Evolutionary conservation across 768 basidiomycete genomes (phyloP).

Genomic region (Boletus subcaerulescens): DNA sequence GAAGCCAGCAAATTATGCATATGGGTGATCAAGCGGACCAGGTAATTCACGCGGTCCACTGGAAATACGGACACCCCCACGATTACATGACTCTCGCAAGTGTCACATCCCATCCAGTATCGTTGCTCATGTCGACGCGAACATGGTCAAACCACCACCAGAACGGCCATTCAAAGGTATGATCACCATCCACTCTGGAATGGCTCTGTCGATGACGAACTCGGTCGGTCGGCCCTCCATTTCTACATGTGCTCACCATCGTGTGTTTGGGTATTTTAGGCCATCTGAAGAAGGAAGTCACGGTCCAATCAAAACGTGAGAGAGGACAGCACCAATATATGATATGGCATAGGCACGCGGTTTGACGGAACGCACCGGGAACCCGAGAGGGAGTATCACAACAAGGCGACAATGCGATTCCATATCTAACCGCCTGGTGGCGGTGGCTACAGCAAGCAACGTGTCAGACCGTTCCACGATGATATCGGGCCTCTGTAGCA

Average conservation of each 20-base stretch:
- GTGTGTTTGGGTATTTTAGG: slow-evolving; percentile 36
- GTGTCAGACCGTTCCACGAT: too few relatives aligned
- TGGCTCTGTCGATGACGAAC: slow-evolving; percentile 91
- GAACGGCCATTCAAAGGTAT: slow-evolving; percentile 95
- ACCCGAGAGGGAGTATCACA: too few relatives aligned
- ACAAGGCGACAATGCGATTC: too few relatives aligned
- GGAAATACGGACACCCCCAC: slow-evolving; percentile 62
- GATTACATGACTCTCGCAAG: slow-evolving; percentile 44
- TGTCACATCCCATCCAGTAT: neutral
- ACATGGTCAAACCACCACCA: slow-evolving; percentile 87
- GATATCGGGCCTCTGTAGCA: too few relatives aligned
- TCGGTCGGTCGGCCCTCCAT: slow-evolving; percentile 93
- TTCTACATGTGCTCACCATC: neutral
- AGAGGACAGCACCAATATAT: too few relatives aligned
- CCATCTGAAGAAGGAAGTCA: slow-evolving; percentile 91
- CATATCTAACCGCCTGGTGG: too few relatives aligned
- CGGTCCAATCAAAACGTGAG: slow-evolving; percentile 41
- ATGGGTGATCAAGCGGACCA: slow-evolving; percentile 95
- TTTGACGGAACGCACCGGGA: too few relatives aligned
- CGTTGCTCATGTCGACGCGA: slow-evolving; percentile 68
- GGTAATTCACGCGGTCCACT: too few relatives aligned
- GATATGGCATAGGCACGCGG: too few relatives aligned
- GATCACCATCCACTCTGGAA: slow-evolving; percentile 89
- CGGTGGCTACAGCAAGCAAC: too few relatives aligned
- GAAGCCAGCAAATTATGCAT: slow-evolving; percentile 91